These are phyloP conservation scores for Talinum fruticosum DNA, from an alignment of 148 eudicot species.

Conservation along the genomic window DNA sequence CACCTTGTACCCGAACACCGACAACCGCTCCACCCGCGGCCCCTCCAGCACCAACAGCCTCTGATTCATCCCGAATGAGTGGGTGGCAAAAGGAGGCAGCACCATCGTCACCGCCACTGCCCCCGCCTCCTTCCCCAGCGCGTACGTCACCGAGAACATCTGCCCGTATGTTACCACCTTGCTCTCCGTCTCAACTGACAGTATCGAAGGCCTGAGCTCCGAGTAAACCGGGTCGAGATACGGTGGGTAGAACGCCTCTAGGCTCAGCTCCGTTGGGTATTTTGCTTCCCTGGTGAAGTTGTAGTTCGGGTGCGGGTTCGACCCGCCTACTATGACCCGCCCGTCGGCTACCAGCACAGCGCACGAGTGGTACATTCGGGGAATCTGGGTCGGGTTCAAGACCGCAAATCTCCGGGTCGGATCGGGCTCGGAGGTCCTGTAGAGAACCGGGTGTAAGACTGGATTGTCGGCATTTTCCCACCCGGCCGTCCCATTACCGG, in stretches of 20 bases:
- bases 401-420: slow-evolving; percentile 36
- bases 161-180: slow-evolving; percentile 43
- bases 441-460: slow-evolving; percentile 58
- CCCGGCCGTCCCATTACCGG: slow-evolving; percentile 70
- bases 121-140: slow-evolving; percentile 15
- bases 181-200: slow-evolving; percentile 34
- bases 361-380: slow-evolving; percentile 78
- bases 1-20: slow-evolving; percentile 35
- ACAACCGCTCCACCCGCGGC: slow-evolving; percentile 23
- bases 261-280: slow-evolving; percentile 70
- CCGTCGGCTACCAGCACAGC: slow-evolving; percentile 68
- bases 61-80: slow-evolving; percentile 75
- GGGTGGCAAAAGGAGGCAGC: slow-evolving; percentile 67
- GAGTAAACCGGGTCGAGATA: slow-evolving; percentile 38
- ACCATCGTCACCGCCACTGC: slow-evolving; percentile 46
- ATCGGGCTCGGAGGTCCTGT: slow-evolving; percentile 32
- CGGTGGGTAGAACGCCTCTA: slow-evolving; percentile 65
- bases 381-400: slow-evolving; percentile 45
- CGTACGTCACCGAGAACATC: slow-evolving; percentile 37
- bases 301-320: slow-evolving; percentile 68
- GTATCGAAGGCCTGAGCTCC: slow-evolving; percentile 44
- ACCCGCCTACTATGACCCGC: slow-evolving; percentile 74
- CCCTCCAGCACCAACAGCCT: slow-evolving; percentile 41
- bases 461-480: slow-evolving; percentile 79
- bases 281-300: slow-evolving; percentile 42